phyloP scores from a whole-genome alignment of 352 stramenopile species.

The Globisporangium barbulae region DNA sequence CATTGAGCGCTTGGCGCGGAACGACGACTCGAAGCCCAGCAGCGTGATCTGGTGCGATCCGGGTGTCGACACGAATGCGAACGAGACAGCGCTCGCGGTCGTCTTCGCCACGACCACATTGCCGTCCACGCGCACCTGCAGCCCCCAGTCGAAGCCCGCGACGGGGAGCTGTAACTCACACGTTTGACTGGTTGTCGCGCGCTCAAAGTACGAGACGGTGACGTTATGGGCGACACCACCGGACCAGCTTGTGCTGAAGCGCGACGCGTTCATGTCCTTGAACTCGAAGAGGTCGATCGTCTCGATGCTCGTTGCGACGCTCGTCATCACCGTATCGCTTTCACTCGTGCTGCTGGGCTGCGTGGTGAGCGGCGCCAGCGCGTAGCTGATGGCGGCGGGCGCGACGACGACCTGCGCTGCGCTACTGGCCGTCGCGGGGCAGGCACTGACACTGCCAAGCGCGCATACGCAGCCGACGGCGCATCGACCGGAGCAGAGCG shows the following conservation, averaged over 20 bases:
- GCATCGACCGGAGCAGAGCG: conserved; percentile 47
- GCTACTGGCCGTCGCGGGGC: conserved; percentile 25
- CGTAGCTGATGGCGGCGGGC: conserved; percentile 31
- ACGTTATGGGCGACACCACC: conserved; percentile 50
- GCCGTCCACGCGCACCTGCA: conserved; percentile 33
- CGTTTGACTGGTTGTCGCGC: conserved; percentile 20
- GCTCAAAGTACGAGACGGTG: conserved; percentile 50
- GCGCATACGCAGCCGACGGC: conserved; percentile 44
- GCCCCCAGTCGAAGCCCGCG: conserved; percentile 50
- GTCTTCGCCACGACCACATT: conserved; percentile 23
- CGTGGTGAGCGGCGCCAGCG: conserved; percentile 24
- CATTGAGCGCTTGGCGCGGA: conserved; percentile 33
- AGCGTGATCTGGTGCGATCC: conserved; percentile 38
- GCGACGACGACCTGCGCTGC: conserved; percentile 26
- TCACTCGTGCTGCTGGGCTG: conserved; percentile 20
- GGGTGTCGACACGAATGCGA: conserved; percentile 32
- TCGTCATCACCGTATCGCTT: not conserved
- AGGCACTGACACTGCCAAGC: conserved; percentile 43
- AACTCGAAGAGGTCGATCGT: conserved; percentile 44
- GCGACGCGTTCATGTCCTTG: conserved; percentile 29
- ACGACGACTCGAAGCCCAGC: conserved; percentile 42
- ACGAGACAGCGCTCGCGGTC: conserved; percentile 26
- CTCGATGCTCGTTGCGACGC: not conserved
- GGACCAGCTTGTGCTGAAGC: conserved; percentile 23
- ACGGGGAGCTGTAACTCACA: conserved; percentile 50